phyloP scores from a whole-genome alignment of 352 stramenopile genomes.

The Pythium sp. region DNA sequence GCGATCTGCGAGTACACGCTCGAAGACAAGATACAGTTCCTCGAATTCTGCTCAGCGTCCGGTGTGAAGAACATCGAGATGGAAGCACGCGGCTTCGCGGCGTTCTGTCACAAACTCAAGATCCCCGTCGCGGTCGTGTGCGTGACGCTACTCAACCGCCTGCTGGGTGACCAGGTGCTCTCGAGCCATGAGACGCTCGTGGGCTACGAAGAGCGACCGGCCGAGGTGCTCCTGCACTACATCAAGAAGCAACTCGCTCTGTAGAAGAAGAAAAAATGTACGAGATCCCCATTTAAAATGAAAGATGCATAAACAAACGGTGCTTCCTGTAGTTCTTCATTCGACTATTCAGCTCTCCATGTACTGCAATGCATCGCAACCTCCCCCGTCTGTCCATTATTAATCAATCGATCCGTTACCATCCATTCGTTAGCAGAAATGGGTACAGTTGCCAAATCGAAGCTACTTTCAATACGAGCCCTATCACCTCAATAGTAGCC shows the following conservation, averaged over 20 bases:
- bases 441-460: neutral
- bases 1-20: conserved; percentile 75
- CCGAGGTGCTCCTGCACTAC: conserved; percentile 54
- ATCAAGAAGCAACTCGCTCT: conserved; percentile 55
- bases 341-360: too few species aligned
- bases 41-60: conserved; percentile 42
- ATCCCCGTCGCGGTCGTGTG: conserved; percentile 69
- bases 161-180: conserved; percentile 66
- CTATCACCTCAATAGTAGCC: neutral
- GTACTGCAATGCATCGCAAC: too few species aligned
- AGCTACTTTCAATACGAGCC: neutral
- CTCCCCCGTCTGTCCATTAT: neutral
- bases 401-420: neutral
- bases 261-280: neutral
- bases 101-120: conserved; percentile 66
- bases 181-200: conserved; percentile 51
- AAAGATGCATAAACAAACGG: neutral
- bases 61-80: conserved; percentile 85
- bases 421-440: neutral
- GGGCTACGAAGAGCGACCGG: conserved; percentile 55
- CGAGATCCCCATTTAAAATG: neutral
- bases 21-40: conserved; percentile 74
- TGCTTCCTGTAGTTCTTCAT: neutral
- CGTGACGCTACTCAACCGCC: conserved; percentile 70
- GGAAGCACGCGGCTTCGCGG: conserved; percentile 64